Evolutionary conservation across 164 flowering plant genomes (phyloP).

Genomic region (Cinnamomum chago): DNA sequence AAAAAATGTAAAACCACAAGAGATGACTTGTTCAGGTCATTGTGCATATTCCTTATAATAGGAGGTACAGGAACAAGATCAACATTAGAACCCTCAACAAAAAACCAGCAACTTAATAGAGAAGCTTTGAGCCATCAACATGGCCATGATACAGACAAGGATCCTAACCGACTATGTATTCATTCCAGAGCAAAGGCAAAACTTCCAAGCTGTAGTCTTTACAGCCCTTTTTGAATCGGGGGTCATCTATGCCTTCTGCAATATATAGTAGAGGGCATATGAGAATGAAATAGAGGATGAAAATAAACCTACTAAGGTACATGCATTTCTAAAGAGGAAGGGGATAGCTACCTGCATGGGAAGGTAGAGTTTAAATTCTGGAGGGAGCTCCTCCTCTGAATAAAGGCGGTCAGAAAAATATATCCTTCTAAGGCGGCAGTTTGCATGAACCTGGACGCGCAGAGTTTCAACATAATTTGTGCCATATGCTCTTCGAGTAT

Average conservation of each 20-base stretch:
- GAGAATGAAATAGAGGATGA: background rate
- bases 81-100: no score
- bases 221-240: background rate
- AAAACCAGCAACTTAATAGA: no score
- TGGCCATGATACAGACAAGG: no score
- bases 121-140: no score
- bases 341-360: constrained; percentile 72
- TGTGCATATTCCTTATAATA: no score
- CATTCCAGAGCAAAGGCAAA: background rate
- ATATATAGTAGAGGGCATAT: background rate
- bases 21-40: no score
- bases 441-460: constrained; percentile 98
- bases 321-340: background rate
- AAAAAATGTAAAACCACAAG: no score
- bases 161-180: no score
- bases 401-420: constrained; percentile 96
- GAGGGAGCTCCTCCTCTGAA: constrained; percentile 99
- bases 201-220: background rate
- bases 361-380: constrained; percentile 93
- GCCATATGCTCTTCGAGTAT: constrained; percentile 91
- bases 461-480: constrained; percentile 96
- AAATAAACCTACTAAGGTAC: no score
- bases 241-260: background rate
- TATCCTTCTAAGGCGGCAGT: constrained; percentile 91
- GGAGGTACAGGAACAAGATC: no score